These are phyloP conservation scores for Neoascochyta sp. DNA, from an alignment of 2,329 filamentous ascomycete genomes.

Conservation along the genomic window DNA sequence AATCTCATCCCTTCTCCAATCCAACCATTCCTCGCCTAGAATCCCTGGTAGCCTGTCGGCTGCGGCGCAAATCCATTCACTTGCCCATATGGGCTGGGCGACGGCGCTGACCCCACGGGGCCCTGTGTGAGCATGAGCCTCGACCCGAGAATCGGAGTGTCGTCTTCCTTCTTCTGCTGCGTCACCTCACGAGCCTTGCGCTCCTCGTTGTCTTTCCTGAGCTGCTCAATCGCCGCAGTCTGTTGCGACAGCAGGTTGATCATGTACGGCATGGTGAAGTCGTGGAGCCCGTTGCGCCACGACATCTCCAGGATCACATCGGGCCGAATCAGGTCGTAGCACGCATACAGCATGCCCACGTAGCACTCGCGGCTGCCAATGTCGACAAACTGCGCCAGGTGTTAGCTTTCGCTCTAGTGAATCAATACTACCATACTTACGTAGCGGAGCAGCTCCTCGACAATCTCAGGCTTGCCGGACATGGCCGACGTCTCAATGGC, in stretches of 20 bases:
- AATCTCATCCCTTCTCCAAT: no score
- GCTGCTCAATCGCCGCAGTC: conserved; percentile 73
- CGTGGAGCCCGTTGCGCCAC: conserved; percentile 89
- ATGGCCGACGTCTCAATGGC: conserved; percentile 96
- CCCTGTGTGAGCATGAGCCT: conserved; percentile 96
- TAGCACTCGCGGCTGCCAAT: conserved; percentile 99
- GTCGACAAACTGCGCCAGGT: conserved; percentile 80
- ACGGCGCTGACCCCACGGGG: conserved; percentile 56
- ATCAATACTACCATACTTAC: conserved; percentile 63
- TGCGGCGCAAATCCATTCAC: conserved; percentile 88
- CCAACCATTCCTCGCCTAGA: no score
- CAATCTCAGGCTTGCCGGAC: conserved; percentile 83
- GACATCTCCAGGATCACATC: conserved; percentile 93
- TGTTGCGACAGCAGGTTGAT: conserved; percentile 96
- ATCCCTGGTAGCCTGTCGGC: conserved; percentile 59
- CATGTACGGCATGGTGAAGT: conserved; percentile 99
- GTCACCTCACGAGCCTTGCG: conserved; percentile 69
- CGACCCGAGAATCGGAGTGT: conserved; percentile 85
- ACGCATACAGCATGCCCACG: conserved; percentile 98
- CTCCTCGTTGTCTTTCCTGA: conserved; percentile 96
- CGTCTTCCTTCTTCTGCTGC: conserved; percentile 87
- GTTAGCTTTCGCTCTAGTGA: conserved; percentile 32
- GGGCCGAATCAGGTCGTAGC: conserved; percentile 92
- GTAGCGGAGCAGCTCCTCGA: conserved; percentile 93
- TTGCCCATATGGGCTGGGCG: conserved; percentile 69